phyloP scores from a whole-genome alignment of 192 early-diverging fungal species.

The Coemansia aciculifera region DNA sequence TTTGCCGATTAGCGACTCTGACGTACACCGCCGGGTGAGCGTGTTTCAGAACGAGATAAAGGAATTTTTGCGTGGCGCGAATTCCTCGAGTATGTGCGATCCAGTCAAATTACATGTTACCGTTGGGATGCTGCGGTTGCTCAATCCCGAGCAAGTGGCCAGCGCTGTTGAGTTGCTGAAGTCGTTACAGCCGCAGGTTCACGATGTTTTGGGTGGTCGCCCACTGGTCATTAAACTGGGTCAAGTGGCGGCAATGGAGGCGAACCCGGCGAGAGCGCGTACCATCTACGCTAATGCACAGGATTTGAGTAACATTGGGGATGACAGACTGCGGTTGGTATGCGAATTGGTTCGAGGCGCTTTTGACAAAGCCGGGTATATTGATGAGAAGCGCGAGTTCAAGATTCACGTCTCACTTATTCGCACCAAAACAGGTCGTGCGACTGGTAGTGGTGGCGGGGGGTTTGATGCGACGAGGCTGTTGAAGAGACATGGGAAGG shows the following conservation, averaged over 20 bases:
- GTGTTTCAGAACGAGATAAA: constrained; percentile 19
- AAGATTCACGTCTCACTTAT: constrained; percentile 39
- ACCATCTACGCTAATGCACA: constrained; percentile 24
- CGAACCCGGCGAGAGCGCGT: constrained; percentile 16
- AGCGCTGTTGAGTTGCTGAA: constrained; percentile 25
- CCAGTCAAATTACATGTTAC: constrained; percentile 38
- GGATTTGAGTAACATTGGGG: constrained; percentile 15
- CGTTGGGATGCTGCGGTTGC: constrained; percentile 44
- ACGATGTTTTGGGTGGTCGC: constrained; percentile 11
- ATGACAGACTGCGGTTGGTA: constrained; percentile 17
- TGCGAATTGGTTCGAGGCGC: constrained; percentile 24
- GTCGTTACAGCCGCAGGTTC: constrained; percentile 21
- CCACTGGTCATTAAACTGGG: constrained; percentile 29
- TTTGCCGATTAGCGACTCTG: constrained; percentile 24
- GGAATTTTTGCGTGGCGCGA: not conserved
- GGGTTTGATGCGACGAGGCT: constrained; percentile 28
- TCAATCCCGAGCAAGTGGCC: constrained; percentile 14
- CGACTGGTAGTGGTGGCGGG: not conserved
- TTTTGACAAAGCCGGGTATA: constrained; percentile 35
- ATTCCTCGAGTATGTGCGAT: constrained; percentile 11
- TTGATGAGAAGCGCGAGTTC: constrained; percentile 41
- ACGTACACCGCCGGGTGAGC: constrained; percentile 28
- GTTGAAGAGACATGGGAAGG: constrained; percentile 23
- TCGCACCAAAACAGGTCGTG: constrained; percentile 10
- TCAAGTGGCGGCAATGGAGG: constrained; percentile 30